These are phyloP conservation scores for Thalassiosira livingstoniorum DNA, from an alignment of 352 stramenopile genomes.

Conservation along the genomic window DNA sequence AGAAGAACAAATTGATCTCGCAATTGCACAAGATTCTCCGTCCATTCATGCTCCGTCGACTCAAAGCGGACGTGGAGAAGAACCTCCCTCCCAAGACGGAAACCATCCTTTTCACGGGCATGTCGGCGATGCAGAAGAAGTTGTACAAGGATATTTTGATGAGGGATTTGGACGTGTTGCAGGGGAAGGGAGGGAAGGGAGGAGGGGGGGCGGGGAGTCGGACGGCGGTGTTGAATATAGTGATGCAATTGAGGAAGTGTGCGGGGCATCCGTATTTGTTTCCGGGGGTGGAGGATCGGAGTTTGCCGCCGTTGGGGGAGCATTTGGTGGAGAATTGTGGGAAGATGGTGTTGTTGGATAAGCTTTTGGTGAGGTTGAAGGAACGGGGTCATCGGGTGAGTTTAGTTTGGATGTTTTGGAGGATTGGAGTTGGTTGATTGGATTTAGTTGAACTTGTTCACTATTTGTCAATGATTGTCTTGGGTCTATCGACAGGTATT, in stretches of 20 bases:
- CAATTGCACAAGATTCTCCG: conserved; percentile 96
- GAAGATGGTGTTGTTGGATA: conserved; percentile 98
- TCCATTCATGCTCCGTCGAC: conserved; percentile 97
- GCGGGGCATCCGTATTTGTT: conserved; percentile 99
- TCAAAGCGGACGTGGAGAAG: conserved; percentile 99
- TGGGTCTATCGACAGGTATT: too few relatives aligned
- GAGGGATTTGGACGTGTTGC: conserved; percentile 91
- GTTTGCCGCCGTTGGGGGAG: conserved; percentile 94
- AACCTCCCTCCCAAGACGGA: conserved; percentile 98
- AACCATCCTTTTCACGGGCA: conserved; percentile 98
- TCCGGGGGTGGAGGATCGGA: conserved; percentile 94
- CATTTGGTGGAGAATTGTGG: conserved; percentile 98
- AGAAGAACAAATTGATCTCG: conserved; percentile 90
- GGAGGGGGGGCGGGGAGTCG: conserved; percentile 63
- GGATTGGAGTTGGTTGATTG: too few relatives aligned
- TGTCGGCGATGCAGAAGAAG: conserved; percentile 95
- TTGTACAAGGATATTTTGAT: conserved; percentile 96
- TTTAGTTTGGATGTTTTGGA: conserved; percentile 95
- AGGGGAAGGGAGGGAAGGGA: conserved; percentile 64
- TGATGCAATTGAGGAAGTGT: conserved; percentile 99
- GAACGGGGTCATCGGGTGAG: conserved; percentile 94
- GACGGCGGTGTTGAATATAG: conserved; percentile 96
- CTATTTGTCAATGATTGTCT: too few relatives aligned
- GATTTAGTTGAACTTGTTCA: too few relatives aligned
- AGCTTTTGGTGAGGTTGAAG: conserved; percentile 96